Percentiles rank a stretch among this genome's conserved stretches.
Conservation (phyloP, 306 rosid genomes). For the Ormosia semicastrata region DNA sequence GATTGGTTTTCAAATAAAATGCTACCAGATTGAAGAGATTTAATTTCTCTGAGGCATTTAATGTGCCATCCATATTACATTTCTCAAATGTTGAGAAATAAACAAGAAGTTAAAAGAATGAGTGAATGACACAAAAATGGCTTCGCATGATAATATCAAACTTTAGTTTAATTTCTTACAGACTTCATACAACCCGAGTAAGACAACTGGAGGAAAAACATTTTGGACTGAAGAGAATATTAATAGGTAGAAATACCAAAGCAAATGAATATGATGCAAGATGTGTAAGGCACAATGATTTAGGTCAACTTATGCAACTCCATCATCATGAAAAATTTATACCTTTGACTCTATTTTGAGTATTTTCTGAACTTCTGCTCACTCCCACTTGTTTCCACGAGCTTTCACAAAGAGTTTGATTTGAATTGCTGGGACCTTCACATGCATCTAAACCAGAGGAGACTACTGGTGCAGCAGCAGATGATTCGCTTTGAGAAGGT, state of each 20-base stretch:
- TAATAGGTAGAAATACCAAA: background rate
- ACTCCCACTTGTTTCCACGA: constrained; percentile 73
- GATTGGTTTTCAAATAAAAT: background rate
- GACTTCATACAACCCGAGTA: background rate
- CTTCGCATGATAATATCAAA: background rate
- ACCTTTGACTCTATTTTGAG: constrained; percentile 79
- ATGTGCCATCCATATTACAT: background rate
- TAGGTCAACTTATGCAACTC: constrained; percentile 5
- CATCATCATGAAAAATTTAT: constrained; percentile 1
- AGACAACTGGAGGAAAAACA: background rate
- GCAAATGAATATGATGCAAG: constrained; percentile 15
- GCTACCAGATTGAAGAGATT: background rate
- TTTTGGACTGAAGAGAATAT: background rate
- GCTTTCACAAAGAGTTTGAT: constrained; percentile 71
- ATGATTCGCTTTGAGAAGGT: constrained; percentile 93
- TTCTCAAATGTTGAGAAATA: background rate
- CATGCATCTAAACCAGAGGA: constrained; percentile 86
- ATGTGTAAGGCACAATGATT: background rate
- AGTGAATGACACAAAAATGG: background rate
- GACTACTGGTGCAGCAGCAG: constrained; percentile 83
- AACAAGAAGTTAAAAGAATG: background rate
- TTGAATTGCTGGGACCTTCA: constrained; percentile 85
- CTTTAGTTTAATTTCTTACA: background rate
- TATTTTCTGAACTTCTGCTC: constrained; percentile 53
- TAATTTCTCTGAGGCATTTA: background rate